These are phyloP conservation scores for Bipolaris zeicola DNA, from an alignment of 2,329 filamentous ascomycete genomes.

Conservation along the genomic window DNA sequence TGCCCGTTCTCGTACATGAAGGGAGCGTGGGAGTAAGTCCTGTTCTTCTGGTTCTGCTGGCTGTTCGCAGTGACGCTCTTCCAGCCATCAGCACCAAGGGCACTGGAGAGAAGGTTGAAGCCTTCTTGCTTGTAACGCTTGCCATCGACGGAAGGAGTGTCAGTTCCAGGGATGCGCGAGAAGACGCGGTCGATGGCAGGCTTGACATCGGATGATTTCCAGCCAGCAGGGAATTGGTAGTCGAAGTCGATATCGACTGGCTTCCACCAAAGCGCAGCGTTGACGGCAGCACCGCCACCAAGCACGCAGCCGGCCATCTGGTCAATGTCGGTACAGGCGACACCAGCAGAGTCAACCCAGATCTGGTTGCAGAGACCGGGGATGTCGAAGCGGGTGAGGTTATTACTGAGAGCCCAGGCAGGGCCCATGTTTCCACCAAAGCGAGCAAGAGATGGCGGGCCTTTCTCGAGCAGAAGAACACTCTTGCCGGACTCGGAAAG, in stretches of 20 bases:
- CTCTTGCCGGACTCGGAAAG: slow-evolving; percentile 68
- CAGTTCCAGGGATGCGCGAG: slow-evolving; percentile 71
- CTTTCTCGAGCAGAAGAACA: slow-evolving; percentile 63
- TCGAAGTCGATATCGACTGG: slow-evolving; percentile 71
- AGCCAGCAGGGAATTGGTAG: slow-evolving; percentile 72
- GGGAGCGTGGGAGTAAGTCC: slow-evolving; percentile 66
- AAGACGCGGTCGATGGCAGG: slow-evolving; percentile 67
- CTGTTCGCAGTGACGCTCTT: slow-evolving; percentile 64
- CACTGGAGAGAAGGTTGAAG: slow-evolving; percentile 66
- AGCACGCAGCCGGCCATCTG: slow-evolving; percentile 75
- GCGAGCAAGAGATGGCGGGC: slow-evolving; percentile 63
- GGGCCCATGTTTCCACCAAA: slow-evolving; percentile 68
- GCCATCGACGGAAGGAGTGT: slow-evolving; percentile 68
- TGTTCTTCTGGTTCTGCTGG: slow-evolving; percentile 67
- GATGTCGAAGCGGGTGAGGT: slow-evolving; percentile 72
- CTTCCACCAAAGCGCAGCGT: slow-evolving; percentile 72
- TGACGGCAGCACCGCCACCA: slow-evolving; percentile 70
- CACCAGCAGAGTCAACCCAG: slow-evolving; percentile 66
- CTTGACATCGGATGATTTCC: slow-evolving; percentile 69
- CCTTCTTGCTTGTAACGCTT: slow-evolving; percentile 70
- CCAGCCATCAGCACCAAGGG: slow-evolving; percentile 67
- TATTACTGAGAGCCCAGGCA: slow-evolving; percentile 65
- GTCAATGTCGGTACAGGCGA: slow-evolving; percentile 72
- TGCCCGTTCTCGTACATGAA: slow-evolving; percentile 72
- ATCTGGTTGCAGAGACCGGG: slow-evolving; percentile 75